Percentiles rank a stretch among this genome's conserved stretches.
phyloP scores from a whole-genome alignment of 441 rosid species.

The Populus hybrid region DNA sequence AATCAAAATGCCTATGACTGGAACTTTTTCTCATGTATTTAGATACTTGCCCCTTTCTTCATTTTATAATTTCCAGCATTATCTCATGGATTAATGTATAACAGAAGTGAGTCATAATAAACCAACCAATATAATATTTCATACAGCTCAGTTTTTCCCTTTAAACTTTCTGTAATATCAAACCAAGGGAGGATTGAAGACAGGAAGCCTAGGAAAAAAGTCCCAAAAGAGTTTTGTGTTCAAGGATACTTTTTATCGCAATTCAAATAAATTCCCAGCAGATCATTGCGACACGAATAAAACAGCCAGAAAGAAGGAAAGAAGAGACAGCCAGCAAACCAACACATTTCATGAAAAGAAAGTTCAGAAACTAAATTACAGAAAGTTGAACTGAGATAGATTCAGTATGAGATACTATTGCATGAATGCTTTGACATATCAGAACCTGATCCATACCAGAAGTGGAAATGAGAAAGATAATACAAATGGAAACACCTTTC shows the following conservation, averaged over 20 bases:
- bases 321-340: not conserved
- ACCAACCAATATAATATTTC: not conserved
- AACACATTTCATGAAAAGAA: not conserved
- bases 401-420: not conserved
- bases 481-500: not conserved
- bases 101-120: not conserved
- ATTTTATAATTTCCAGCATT: not conserved
- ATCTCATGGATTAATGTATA: not conserved
- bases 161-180: not conserved
- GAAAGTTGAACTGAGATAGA: not conserved
- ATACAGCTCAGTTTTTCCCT: not conserved
- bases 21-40: not conserved
- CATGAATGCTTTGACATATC: not conserved
- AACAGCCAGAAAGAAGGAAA: not conserved
- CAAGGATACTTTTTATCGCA: not conserved
- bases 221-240: not conserved
- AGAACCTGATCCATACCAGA: too few relatives aligned
- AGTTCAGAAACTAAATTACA: not conserved
- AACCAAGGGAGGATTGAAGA: not conserved
- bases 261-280: not conserved
- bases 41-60: not conserved
- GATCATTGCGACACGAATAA: not conserved
- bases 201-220: not conserved
- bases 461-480: not conserved
- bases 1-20: not conserved